Conservation (phyloP, 2,329 filamentous ascomycete genomes). For the Zarea fungicola region DNA sequence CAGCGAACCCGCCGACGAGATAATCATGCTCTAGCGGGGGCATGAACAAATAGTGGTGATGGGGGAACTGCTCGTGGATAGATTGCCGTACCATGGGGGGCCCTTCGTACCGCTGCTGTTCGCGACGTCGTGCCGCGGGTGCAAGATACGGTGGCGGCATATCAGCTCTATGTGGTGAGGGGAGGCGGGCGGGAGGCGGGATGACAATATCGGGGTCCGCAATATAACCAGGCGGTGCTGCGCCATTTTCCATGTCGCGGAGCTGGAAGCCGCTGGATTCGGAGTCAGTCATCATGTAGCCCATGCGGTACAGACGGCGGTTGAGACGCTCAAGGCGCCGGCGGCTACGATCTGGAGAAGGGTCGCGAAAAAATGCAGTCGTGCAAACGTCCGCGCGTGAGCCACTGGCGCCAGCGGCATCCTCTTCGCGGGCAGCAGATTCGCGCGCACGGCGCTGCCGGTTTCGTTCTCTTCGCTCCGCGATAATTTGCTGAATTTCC, state of each 20-base stretch:
- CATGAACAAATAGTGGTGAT: slow-evolving; percentile 4
- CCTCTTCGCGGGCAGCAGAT: background rate
- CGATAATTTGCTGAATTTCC: background rate
- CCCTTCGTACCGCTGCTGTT: background rate
- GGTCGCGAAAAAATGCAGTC: background rate
- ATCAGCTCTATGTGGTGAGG: background rate
- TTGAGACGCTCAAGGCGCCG: slow-evolving; percentile 2
- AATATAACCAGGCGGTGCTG: slow-evolving; percentile 2
- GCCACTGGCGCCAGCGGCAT: background rate
- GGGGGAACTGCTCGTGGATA: background rate
- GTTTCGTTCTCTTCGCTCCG: background rate
- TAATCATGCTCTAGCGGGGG: slow-evolving; percentile 2
- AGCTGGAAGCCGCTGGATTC: slow-evolving; percentile 4
- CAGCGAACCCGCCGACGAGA: background rate
- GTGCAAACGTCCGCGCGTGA: background rate
- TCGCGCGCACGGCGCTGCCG: background rate
- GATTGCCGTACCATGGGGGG: background rate
- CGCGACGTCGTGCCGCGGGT: background rate
- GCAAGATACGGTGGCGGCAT: slow-evolving; percentile 3
- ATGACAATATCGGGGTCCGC: background rate
- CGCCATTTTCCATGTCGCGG: slow-evolving; percentile 1
- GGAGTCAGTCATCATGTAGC: background rate
- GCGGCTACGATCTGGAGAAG: background rate
- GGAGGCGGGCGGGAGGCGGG: slow-evolving; percentile 3
- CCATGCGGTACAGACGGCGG: slow-evolving; percentile 5